A percentile compares a stretch with the other conserved stretches of the same genome.
phyloP scores from a whole-genome alignment of 1,284 basidiomycete species.

The Phellinidium pouzarii region DNA sequence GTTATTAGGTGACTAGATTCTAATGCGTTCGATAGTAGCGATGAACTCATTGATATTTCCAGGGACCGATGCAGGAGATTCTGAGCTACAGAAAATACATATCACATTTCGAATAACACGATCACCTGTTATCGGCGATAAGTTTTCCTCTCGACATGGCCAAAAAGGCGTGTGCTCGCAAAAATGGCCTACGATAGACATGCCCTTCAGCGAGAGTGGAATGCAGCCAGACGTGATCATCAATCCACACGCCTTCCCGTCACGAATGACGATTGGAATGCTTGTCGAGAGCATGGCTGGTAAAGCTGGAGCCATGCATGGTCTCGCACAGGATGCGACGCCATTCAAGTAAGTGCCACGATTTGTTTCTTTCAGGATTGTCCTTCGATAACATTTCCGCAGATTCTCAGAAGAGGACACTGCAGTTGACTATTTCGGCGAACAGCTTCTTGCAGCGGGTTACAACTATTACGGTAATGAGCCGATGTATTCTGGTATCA shows the following conservation, averaged over 20 bases:
- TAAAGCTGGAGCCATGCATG: constrained; percentile 97
- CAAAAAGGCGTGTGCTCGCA: constrained; percentile 99
- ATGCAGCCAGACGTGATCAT: constrained; percentile 99
- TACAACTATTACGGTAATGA: constrained; percentile 99
- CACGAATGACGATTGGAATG: constrained; percentile 99
- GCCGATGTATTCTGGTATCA: constrained; percentile 99
- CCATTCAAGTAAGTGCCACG: constrained; percentile 78
- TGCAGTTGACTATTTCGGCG: constrained; percentile 94
- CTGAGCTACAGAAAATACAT: constrained; percentile 89
- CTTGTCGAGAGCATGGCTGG: constrained; percentile 99
- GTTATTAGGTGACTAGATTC: constrained; percentile 60
- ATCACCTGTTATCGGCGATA: constrained; percentile 97
- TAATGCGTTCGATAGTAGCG: background rate
- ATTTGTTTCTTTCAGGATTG: constrained; percentile 18
- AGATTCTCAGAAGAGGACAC: constrained; percentile 96
- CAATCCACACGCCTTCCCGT: constrained; percentile 99
- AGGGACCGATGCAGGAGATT: constrained; percentile 84
- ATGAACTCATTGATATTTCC: constrained; percentile 4
- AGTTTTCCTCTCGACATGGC: constrained; percentile 97
- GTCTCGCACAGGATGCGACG: constrained; percentile 95
- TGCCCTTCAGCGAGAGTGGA: constrained; percentile 98
- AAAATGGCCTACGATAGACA: constrained; percentile 96
- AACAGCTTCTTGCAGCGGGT: constrained; percentile 88
- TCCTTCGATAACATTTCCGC: constrained; percentile 10
- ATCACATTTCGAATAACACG: constrained; percentile 92